Base-by-base conservation (phyloP, 768 basidiomycete species). In the Suillus clintonianus region DNA sequence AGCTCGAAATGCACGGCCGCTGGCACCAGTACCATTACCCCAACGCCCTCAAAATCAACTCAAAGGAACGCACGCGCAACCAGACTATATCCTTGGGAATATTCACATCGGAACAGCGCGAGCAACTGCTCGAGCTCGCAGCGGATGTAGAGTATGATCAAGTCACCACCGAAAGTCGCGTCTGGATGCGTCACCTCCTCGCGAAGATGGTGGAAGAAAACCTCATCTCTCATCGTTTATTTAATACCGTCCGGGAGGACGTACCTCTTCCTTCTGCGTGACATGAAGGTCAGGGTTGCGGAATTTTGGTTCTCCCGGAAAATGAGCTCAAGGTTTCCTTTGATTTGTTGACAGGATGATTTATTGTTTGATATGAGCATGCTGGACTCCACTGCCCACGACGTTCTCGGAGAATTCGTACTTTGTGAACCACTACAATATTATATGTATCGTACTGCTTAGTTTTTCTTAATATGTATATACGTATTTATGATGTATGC, bases 21-120 rank as follows among this genome's bases (percentile, higher is more conserved):
- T 17, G 58, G 24, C 45, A 63, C 61, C 65, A 60, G 24, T 73
- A 75, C 60, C 64, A 72, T 39, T 75, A 73, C 14, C 73, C 74
- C 8, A 72, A 73, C 39, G 19, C 74, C 47, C 67, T 74, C 62
- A 72, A 72, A 32, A 66, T 73, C 47, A 68, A 73, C 6, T 64
- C 32, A 36, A 34, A 24, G 53, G 70, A 61, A 17, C 50, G 68
- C 4, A 57, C 61, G 34, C 13, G 61, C 5, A 59, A 67, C 17
- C 27, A 51, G 42, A 69, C 68, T 19, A 58, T 68, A 6, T 59
- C 64, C 36, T 64, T 73, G 5, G 72, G 70, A 0, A 43, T 30
- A 60, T 68, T 71, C 19, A 69, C 32, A 5, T 53, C 69, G 9
- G 73, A 75, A n/a, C 68, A 73, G 45, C 67, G 73, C 13, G 72